A percentile compares a stretch with the other conserved stretches of the same genome.
Evolutionary conservation across 2,329 filamentous ascomycete species (phyloP).

Genomic region (Trichoderma sp.): DNA sequence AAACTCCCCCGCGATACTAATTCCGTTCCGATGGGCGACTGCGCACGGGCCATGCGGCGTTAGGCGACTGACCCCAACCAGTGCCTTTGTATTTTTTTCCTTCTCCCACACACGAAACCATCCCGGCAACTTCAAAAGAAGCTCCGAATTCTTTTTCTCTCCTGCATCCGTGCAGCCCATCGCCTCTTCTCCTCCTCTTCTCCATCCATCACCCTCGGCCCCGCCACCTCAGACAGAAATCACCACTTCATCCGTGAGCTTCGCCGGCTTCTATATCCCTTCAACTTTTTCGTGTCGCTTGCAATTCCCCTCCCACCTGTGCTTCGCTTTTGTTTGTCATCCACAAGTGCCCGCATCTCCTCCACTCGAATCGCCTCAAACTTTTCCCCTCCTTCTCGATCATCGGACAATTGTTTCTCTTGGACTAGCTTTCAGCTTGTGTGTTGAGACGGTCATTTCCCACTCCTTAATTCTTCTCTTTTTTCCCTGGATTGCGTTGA

Average conservation of each 20-base stretch:
- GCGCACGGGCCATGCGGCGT: slow-evolving; percentile 19
- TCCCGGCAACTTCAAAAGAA: slow-evolving; percentile 19
- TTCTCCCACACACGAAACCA: slow-evolving; percentile 19
- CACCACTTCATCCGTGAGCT: slow-evolving; percentile 7
- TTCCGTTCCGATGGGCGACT: slow-evolving; percentile 16
- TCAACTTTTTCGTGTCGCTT: slow-evolving; percentile 14
- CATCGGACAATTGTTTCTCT: slow-evolving; percentile 22
- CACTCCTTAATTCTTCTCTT: slow-evolving; percentile 6
- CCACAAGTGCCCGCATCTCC: slow-evolving; percentile 20
- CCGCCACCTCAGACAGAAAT: background rate
- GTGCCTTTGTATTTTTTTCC: slow-evolving; percentile 19
- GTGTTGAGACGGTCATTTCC: slow-evolving; percentile 11
- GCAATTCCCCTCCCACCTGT: slow-evolving; percentile 14
- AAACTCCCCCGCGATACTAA: slow-evolving; percentile 17
- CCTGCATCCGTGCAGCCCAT: slow-evolving; percentile 2
- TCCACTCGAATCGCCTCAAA: slow-evolving; percentile 17
- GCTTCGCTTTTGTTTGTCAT: slow-evolving; percentile 20
- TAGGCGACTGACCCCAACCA: slow-evolving; percentile 20
- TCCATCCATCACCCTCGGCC: slow-evolving; percentile 9
- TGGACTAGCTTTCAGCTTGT: slow-evolving; percentile 16
- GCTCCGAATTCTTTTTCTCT: slow-evolving; percentile 15
- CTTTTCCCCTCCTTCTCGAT: slow-evolving; percentile 13
- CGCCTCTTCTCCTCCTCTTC: slow-evolving; percentile 18
- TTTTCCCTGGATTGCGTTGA: slow-evolving; percentile 17
- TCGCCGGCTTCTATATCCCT: background rate